phyloP scores from a whole-genome alignment of 768 basidiomycete species.

The Hemileccinum rubropunctum region DNA sequence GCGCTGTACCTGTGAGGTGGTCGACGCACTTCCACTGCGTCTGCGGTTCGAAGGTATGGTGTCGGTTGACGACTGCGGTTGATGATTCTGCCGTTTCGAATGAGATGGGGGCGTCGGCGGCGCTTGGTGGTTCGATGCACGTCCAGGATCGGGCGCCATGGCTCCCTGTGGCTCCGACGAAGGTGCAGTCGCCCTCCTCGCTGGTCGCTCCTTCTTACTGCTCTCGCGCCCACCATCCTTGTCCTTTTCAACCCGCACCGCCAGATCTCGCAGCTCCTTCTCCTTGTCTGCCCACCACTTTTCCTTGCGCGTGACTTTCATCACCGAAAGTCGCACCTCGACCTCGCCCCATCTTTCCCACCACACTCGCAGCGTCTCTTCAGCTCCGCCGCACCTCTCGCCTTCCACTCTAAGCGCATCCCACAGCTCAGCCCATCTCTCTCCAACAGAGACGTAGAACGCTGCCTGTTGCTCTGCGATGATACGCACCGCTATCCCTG shows the following conservation, averaged over 20 bases:
- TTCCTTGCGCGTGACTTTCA: slow-evolving; percentile 34
- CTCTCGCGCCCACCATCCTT: slow-evolving; percentile 14
- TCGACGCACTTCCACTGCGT: slow-evolving; percentile 28
- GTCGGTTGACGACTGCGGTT: slow-evolving; percentile 29
- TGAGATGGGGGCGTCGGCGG: slow-evolving; percentile 18
- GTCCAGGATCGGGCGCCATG: slow-evolving; percentile 20
- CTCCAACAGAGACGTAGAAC: slow-evolving; percentile 60
- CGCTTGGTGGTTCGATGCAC: slow-evolving; percentile 25
- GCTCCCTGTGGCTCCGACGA: slow-evolving; percentile 11
- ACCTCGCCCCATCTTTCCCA: slow-evolving; percentile 65
- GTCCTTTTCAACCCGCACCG: slow-evolving; percentile 17
- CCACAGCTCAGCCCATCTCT: slow-evolving; percentile 81
- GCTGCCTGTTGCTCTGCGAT: slow-evolving; percentile 55
- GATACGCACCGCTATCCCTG: slow-evolving; percentile 48
- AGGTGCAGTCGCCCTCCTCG: slow-evolving; percentile 16
- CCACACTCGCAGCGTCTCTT: slow-evolving; percentile 75
- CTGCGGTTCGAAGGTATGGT: slow-evolving; percentile 20
- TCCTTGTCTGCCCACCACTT: slow-evolving; percentile 35
- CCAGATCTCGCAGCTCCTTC: slow-evolving; percentile 22
- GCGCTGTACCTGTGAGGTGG: slow-evolving; percentile 23
- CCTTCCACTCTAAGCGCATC: slow-evolving; percentile 74
- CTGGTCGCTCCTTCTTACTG: slow-evolving; percentile 15
- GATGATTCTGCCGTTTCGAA: slow-evolving; percentile 24
- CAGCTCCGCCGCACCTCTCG: slow-evolving; percentile 61
- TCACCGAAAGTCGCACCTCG: slow-evolving; percentile 44